These are phyloP conservation scores for Ambispora gerdemannii DNA, from an alignment of 192 early-diverging fungal genomes.

Conservation along the genomic window DNA sequence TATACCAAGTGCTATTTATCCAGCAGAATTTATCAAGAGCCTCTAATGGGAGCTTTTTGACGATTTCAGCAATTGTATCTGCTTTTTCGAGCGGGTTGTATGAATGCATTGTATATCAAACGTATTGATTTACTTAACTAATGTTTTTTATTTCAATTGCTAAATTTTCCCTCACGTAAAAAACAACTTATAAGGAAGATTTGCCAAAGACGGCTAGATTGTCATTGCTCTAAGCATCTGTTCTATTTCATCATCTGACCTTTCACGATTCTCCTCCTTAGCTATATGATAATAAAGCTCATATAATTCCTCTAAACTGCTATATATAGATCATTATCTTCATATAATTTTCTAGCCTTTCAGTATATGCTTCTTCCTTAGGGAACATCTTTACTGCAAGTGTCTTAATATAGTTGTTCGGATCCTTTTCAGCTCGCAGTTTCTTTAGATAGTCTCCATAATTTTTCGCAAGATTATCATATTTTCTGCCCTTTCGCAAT, in stretches of 20 bases:
- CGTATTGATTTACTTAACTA: constrained; percentile 1
- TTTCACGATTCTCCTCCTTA: not conserved
- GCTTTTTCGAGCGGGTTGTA: not conserved
- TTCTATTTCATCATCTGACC: constrained; percentile 5
- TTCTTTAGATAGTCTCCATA: constrained; percentile 4
- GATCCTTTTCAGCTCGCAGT: constrained; percentile 11
- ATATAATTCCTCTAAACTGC: not conserved
- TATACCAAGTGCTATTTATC: constrained; percentile 1
- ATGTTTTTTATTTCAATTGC: constrained; percentile 7
- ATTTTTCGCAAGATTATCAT: constrained; percentile 21
- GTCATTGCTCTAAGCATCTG: not conserved
- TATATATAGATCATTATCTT: not conserved
- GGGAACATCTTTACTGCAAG: constrained; percentile 1
- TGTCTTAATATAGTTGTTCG: constrained; percentile 8
- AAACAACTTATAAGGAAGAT: too few relatives aligned
- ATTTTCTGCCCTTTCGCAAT: constrained; percentile 10
- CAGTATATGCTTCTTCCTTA: not conserved
- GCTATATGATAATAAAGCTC: not conserved
- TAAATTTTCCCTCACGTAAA: not conserved
- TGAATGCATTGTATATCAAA: not conserved
- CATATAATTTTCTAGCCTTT: constrained; percentile 15
- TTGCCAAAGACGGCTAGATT: not conserved
- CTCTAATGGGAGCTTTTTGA: too few relatives aligned
- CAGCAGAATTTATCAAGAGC: not conserved
- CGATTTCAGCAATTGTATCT: not conserved